These are phyloP conservation scores for Picea abies DNA, from an alignment of 83 land plant genomes.

Conservation along the genomic window DNA sequence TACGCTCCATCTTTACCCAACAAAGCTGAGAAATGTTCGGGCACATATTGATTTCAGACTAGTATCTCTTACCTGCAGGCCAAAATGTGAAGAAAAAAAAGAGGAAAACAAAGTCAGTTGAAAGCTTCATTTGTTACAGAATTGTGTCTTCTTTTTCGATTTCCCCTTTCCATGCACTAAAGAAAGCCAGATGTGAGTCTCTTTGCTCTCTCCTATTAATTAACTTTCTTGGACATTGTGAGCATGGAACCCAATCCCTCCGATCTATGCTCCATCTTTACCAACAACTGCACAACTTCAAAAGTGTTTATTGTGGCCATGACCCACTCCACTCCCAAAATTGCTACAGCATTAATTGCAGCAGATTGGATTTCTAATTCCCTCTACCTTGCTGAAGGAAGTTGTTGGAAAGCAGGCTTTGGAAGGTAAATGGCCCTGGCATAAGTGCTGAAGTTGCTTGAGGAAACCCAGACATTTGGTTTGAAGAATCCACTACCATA, in stretches of 20 bases:
- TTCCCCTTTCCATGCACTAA: not conserved
- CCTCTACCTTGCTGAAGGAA: constrained; percentile 14
- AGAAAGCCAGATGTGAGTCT: not conserved
- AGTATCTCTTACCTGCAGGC: not conserved
- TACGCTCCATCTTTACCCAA: not conserved
- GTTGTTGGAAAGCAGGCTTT: not conserved
- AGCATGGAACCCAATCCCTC: not conserved
- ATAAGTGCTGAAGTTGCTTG: no score
- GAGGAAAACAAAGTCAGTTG: not conserved
- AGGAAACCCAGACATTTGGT: constrained; percentile 2
- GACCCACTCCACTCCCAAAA: not conserved
- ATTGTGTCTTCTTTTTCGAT: not conserved
- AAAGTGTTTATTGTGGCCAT: not conserved
- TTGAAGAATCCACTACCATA: constrained; percentile 6
- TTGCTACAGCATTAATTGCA: not conserved
- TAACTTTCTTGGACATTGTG: not conserved
- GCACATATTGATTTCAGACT: no score
- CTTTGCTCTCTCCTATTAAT: not conserved
- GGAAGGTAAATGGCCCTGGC: constrained; percentile 16
- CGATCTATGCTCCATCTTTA: not conserved
- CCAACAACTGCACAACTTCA: not conserved
- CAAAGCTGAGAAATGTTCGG: no score
- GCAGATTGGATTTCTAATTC: not conserved
- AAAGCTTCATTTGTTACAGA: constrained; percentile 11
- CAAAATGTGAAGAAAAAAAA: not conserved